phyloP scores from a whole-genome alignment of 2,329 filamentous ascomycete species.

The Cyphellophora attinorum region DNA sequence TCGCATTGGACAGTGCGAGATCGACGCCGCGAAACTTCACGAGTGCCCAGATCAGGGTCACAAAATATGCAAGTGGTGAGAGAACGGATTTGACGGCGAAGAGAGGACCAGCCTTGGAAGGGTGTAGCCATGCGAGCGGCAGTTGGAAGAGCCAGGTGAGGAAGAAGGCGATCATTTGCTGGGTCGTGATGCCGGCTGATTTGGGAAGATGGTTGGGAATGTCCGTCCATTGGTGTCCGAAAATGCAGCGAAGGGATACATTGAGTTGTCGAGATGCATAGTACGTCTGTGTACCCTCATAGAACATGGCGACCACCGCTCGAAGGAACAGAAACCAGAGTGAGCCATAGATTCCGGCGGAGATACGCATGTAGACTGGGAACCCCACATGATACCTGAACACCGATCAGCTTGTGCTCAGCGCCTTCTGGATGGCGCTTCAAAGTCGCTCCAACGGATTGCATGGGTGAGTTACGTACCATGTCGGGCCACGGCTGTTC shows the following conservation, averaged over 20 bases:
- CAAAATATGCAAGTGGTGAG: conserved; percentile 20
- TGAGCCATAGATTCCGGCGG: conserved; percentile 80
- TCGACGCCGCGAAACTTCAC: not conserved
- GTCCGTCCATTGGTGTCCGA: conserved; percentile 23
- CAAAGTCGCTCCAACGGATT: no score
- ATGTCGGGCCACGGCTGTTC: not conserved
- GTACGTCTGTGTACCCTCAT: conserved; percentile 28
- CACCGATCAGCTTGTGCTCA: no score
- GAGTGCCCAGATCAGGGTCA: conserved; percentile 23
- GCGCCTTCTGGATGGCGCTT: no score
- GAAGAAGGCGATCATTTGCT: conserved; percentile 27
- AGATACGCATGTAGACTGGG: conserved; percentile 63
- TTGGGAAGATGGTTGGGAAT: conserved; percentile 24
- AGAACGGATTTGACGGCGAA: conserved; percentile 22
- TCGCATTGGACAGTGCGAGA: conserved; percentile 21
- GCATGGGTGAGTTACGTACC: no score
- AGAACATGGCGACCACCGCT: conserved; percentile 61
- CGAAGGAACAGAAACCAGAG: conserved; percentile 83
- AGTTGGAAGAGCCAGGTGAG: conserved; percentile 31
- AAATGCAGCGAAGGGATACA: conserved; percentile 29
- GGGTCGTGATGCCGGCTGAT: conserved; percentile 25
- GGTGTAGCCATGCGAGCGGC: conserved; percentile 29
- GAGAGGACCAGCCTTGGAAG: conserved; percentile 18
- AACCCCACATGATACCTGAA: conserved; percentile 73
- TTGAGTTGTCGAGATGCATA: conserved; percentile 26